These are phyloP conservation scores for Aspergillus egyptiacus DNA, from an alignment of 495 filamentous ascomycete genomes.

Conservation along the genomic window DNA sequence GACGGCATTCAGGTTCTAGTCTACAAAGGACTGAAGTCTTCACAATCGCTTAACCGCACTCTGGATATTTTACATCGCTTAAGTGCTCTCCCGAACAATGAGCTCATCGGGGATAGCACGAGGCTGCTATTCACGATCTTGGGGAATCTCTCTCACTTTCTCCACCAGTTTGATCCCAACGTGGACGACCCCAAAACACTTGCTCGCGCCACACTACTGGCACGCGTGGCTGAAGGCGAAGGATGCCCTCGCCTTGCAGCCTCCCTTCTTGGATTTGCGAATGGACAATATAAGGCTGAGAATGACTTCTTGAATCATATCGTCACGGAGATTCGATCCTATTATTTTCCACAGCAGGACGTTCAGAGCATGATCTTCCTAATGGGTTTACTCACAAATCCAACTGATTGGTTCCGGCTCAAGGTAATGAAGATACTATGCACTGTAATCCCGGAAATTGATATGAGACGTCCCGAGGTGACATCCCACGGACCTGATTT, in stretches of 20 bases:
- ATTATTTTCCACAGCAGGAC: constrained; percentile 79
- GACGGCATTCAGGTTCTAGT: constrained; percentile 80
- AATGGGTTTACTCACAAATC: constrained; percentile 87
- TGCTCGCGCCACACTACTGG: constrained; percentile 61
- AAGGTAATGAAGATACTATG: constrained; percentile 88
- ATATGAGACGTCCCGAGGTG: constrained; percentile 89
- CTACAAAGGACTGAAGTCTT: constrained; percentile 90
- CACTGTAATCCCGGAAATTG: constrained; percentile 79
- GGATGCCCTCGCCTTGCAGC: constrained; percentile 39
- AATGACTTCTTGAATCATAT: constrained; percentile 74
- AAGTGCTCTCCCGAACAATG: constrained; percentile 70
- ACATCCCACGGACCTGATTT: constrained; percentile 88
- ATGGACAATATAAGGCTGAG: constrained; percentile 59
- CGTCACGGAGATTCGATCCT: constrained; percentile 66
- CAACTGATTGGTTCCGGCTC: constrained; percentile 78
- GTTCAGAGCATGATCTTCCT: constrained; percentile 80
- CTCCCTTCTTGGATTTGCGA: constrained; percentile 63
- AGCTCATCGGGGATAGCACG: constrained; percentile 73
- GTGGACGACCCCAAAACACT: constrained; percentile 48
- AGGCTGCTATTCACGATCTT: constrained; percentile 77
- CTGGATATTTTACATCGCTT: constrained; percentile 73
- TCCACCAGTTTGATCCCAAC: constrained; percentile 68
- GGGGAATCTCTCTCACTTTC: constrained; percentile 84
- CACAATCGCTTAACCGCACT: constrained; percentile 66
- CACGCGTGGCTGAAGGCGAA: constrained; percentile 65